phyloP scores from a whole-genome alignment of 75 land plant species.

The Cryptomeria japonica region DNA sequence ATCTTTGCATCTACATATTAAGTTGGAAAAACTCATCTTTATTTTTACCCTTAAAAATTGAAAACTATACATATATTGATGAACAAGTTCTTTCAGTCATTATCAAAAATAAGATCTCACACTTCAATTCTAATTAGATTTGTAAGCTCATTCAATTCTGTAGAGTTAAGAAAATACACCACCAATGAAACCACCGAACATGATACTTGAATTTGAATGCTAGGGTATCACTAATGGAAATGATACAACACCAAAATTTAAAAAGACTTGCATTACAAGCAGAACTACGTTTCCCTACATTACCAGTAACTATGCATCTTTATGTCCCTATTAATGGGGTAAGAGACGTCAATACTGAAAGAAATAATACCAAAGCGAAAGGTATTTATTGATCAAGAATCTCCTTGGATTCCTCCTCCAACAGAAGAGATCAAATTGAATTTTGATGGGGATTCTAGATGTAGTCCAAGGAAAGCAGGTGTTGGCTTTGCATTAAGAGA shows the following conservation, averaged over 20 bases:
- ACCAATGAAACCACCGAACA: neutral
- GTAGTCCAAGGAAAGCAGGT: no score
- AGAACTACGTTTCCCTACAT: neutral
- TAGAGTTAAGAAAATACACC: neutral
- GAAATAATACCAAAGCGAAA: no score
- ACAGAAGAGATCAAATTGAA: no score
- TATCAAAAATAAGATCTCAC: neutral
- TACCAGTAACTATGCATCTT: neutral
- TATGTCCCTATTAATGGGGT: neutral
- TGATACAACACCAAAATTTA: neutral
- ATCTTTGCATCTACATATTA: neutral
- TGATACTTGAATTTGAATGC: neutral
- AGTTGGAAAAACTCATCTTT: neutral
- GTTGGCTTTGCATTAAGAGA: no score
- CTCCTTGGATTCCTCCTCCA: no score
- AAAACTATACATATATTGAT: neutral
- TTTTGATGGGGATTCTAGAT: no score
- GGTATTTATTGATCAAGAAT: no score
- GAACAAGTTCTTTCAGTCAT: neutral
- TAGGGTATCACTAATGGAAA: neutral
- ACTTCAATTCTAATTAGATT: neutral
- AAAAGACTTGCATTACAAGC: neutral
- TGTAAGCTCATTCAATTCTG: no score
- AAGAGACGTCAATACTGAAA: no score
- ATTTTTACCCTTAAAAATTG: neutral